Conservation (phyloP, 2,329 filamentous ascomycete species). For the Plectosphaerella cucumerina region DNA sequence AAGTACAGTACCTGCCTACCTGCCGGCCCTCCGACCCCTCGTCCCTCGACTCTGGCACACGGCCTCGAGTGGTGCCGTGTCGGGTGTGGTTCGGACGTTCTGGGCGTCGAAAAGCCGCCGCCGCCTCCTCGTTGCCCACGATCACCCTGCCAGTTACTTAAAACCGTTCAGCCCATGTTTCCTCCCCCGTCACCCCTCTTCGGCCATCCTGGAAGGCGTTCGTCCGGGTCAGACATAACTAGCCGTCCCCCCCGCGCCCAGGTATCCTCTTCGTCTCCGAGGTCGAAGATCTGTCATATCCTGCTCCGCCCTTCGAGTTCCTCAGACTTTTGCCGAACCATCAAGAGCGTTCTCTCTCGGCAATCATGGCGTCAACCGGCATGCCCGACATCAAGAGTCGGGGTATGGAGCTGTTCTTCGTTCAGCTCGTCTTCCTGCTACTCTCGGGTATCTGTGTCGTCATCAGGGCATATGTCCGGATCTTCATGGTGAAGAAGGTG, state of each 20-base stretch:
- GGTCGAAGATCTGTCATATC: no score
- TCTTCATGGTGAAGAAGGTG: slow-evolving; percentile 35
- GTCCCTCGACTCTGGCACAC: background rate
- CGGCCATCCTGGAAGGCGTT: background rate
- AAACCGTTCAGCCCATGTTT: background rate
- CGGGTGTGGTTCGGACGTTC: background rate
- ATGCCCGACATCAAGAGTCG: background rate
- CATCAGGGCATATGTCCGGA: slow-evolving; percentile 40
- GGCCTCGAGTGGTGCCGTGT: background rate
- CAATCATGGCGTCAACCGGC: background rate
- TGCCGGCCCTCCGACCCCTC: background rate
- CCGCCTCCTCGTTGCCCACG: background rate
- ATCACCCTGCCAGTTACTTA: background rate
- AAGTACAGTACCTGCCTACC: background rate
- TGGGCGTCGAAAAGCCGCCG: background rate
- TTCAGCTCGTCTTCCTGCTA: slow-evolving; percentile 23
- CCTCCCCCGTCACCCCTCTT: background rate
- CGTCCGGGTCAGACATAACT: background rate
- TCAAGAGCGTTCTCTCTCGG: background rate
- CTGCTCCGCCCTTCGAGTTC: no score
- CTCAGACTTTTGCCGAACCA: no score
- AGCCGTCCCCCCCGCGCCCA: no score
- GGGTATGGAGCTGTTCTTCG: slow-evolving; percentile 14
- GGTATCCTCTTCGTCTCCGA: no score
- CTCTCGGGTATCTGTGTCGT: slow-evolving; percentile 31